These are phyloP conservation scores for Solanum neorickii DNA, from an alignment of 257 asterid species.

Conservation along the genomic window DNA sequence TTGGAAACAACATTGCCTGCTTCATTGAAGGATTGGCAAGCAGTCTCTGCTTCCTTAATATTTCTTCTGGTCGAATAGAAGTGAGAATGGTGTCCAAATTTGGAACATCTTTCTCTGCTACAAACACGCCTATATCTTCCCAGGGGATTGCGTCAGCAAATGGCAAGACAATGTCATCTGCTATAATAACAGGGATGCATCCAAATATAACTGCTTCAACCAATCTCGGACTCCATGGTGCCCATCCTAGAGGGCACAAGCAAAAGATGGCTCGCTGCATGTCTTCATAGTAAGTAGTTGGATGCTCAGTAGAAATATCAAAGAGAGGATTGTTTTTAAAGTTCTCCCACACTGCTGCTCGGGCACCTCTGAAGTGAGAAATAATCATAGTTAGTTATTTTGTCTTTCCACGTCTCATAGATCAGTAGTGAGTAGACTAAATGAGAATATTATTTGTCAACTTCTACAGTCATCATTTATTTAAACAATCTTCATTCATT, in stretches of 20 bases:
- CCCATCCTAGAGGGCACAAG: conserved; percentile 94
- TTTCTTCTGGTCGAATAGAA: conserved; percentile 54
- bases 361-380: conserved; percentile 61
- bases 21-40: conserved; percentile 91
- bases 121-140: conserved; percentile 87
- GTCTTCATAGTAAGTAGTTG: conserved; percentile 80
- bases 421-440: not conserved
- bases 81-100: conserved; percentile 70
- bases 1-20: conserved; percentile 85
- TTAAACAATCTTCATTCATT: not conserved
- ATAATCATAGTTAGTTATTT: not conserved
- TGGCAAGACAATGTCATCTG: conserved; percentile 82
- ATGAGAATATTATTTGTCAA: not conserved
- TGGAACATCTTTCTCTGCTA: conserved; percentile 79
- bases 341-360: conserved; percentile 96
- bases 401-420: not conserved
- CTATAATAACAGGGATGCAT: conserved; percentile 85
- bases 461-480: not conserved
- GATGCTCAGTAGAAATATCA: conserved; percentile 84
- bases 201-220: conserved; percentile 93
- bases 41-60: conserved; percentile 64
- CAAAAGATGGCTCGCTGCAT: conserved; percentile 88
- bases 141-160: conserved; percentile 96
- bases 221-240: conserved; percentile 97
- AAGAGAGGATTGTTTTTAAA: conserved; percentile 78